Percentiles rank a stretch among this genome's conserved stretches.
Conservation (phyloP, 495 filamentous ascomycete genomes). For the Corynascus novoguineensis region DNA sequence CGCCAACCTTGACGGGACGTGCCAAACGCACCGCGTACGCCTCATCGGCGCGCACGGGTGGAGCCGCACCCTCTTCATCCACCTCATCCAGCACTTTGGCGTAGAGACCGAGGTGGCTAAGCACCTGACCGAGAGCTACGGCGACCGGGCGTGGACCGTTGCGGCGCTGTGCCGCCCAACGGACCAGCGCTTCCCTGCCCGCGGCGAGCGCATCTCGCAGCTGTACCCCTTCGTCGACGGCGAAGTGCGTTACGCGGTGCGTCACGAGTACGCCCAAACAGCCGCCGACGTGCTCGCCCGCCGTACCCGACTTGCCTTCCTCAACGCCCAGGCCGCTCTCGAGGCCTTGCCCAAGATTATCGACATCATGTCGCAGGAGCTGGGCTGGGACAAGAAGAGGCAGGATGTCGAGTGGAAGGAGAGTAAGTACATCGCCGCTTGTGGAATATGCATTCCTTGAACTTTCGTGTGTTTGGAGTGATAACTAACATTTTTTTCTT, state of each 20-base stretch:
- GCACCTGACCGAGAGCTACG: slow-evolving; percentile 84
- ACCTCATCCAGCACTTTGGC: slow-evolving; percentile 95
- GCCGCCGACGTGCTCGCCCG: slow-evolving; percentile 87
- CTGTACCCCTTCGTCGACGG: slow-evolving; percentile 97
- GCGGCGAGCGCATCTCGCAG: slow-evolving; percentile 72
- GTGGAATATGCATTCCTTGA: too few species aligned
- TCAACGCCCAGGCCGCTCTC: slow-evolving; percentile 92
- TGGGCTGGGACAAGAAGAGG: slow-evolving; percentile 71
- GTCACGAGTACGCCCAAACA: slow-evolving; percentile 92
- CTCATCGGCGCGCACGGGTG: slow-evolving; percentile 92
- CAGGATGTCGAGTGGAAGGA: slow-evolving; percentile 85
- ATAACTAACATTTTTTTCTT: background rate
- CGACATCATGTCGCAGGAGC: slow-evolving; percentile 86
- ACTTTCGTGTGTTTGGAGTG: too few species aligned
- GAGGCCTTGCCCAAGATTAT: slow-evolving; percentile 86
- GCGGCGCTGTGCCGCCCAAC: slow-evolving; percentile 79
- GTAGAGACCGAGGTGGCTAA: slow-evolving; percentile 92
- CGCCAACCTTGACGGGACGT: slow-evolving; percentile 72
- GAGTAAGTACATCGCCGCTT: too few species aligned
- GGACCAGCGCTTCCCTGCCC: slow-evolving; percentile 76
- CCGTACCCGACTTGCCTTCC: slow-evolving; percentile 80
- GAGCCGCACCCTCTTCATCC: slow-evolving; percentile 95
- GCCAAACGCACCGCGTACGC: slow-evolving; percentile 87
- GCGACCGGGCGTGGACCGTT: slow-evolving; percentile 94
- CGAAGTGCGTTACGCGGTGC: slow-evolving; percentile 83